Conservation (phyloP, 805 yeast genomes). For the Teunomyces atbi region DNA sequence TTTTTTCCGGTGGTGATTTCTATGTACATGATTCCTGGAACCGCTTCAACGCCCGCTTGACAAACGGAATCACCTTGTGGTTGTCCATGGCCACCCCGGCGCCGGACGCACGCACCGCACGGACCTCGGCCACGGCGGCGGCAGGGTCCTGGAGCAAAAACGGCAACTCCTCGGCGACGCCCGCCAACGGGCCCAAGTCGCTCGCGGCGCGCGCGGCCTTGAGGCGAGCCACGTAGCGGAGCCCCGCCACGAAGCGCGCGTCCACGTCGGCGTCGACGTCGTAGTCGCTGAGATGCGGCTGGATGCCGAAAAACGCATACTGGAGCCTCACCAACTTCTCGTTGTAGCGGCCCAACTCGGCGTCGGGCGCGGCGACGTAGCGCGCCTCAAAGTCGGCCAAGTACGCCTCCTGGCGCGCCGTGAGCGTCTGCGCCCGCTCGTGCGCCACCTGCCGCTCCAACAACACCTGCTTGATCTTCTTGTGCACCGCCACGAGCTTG, state of each 20-base stretch:
- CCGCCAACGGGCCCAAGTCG: conserved; percentile 34
- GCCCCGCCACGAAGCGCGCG: conserved; percentile 56
- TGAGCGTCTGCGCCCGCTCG: conserved; percentile 53
- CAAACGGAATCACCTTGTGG: conserved; percentile 40
- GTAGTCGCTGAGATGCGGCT: conserved; percentile 57
- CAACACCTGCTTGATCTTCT: conserved; percentile 77
- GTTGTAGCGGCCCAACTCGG: conserved; percentile 52
- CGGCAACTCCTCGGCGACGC: conserved; percentile 41
- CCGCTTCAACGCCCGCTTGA: conserved; percentile 28
- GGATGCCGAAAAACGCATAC: conserved; percentile 80
- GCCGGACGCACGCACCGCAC: conserved; percentile 46
- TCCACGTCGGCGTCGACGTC: conserved; percentile 56
- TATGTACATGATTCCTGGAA: conserved; percentile 7
- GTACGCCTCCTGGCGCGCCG: conserved; percentile 44
- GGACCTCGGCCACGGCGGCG: conserved; percentile 47
- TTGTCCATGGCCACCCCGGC: conserved; percentile 28
- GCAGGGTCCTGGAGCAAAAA: conserved; percentile 33
- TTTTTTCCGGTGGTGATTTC: no score
- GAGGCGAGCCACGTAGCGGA: conserved; percentile 65
- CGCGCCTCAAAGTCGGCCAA: conserved; percentile 55
- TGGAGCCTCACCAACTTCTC: conserved; percentile 77
- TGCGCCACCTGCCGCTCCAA: conserved; percentile 80
- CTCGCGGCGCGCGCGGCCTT: conserved; percentile 48
- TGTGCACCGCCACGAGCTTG: conserved; percentile 36
- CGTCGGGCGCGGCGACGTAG: conserved; percentile 53